Base-by-base conservation (phyloP, 1,139 yeast species). In the Pichia sp. region DNA sequence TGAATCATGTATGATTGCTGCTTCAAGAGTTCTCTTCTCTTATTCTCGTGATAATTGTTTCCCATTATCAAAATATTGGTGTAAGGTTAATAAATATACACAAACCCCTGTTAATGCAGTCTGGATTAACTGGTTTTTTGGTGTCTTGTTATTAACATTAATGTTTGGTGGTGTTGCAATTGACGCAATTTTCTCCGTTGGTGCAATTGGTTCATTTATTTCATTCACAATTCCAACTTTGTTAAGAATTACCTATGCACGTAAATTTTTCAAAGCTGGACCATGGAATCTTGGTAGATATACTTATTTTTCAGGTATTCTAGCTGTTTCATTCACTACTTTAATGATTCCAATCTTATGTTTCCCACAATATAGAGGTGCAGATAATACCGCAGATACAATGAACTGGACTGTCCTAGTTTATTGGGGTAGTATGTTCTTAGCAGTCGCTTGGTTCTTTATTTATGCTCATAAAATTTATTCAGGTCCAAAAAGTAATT, bases 371-470 rank as follows among this genome's bases (percentile, higher is more conserved):
- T 69, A 66, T 30, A 67, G 61, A 45, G 85, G 84, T 16, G 62
- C 65, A n/a, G 57, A 68, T 48, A 59, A 74, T 51, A 66, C 69
- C 8, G 63, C 74, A 5, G 70, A 71, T 27, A 54, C 55, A 30
- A 82, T 82, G 89, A 82, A 82, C 63, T 82, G 87, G 85, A 83
- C 89, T 0, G 74, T 68, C 20, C 71, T 81, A 31, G 87, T 82
- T 20, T 82, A 74, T 61, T 80, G 78, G 56, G 87, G 85, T 2
- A 79, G 86, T 11, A 67, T 81, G 73, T 55, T 76, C 23, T 46
- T 80, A 30, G 75, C 79, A 2, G 55, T 70, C 24, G 54, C 69
- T 1, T 82, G 82, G 77, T 82, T 67, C 59, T 58, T 63, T 42
- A 62, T 73, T 10, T 78, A 77, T 54, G 89, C 87, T 28, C 78